phyloP scores from a whole-genome alignment of 2,329 filamentous ascomycete genomes.

The Hypoxylon sp. region DNA sequence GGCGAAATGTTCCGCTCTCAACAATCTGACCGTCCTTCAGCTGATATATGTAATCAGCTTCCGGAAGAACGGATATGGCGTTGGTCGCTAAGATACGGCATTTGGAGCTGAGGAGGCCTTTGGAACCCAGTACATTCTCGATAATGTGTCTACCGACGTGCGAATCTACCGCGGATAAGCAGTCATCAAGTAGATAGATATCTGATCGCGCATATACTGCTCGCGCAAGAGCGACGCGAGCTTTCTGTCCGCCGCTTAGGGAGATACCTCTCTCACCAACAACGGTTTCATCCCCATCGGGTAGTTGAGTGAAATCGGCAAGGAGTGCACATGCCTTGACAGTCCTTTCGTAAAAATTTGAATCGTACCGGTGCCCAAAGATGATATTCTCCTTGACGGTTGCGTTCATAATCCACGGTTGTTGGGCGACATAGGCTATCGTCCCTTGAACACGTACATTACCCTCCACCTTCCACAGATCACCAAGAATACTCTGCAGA shows the following conservation, averaged over 20 bases:
- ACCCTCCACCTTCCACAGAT: constrained; percentile 90
- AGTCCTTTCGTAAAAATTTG: constrained; percentile 93
- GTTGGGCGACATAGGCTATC: constrained; percentile 92
- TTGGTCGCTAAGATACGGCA: constrained; percentile 96
- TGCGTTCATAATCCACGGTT: constrained; percentile 97
- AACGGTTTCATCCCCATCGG: constrained; percentile 95
- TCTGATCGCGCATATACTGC: constrained; percentile 98
- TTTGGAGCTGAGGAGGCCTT: constrained; percentile 86
- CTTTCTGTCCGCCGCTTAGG: constrained; percentile 95
- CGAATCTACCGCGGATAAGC: constrained; percentile 96
- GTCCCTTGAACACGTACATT: constrained; percentile 85
- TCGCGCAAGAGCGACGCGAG: constrained; percentile 89
- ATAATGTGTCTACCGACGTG: constrained; percentile 97
- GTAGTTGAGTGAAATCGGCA: constrained; percentile 92
- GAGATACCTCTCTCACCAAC: constrained; percentile 98
- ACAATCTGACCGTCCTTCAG: constrained; percentile 86
- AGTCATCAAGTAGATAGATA: constrained; percentile 94
- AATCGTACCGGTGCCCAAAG: constrained; percentile 94
- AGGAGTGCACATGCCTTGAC: constrained; percentile 90
- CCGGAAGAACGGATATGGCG: constrained; percentile 89
- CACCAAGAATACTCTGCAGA: constrained; percentile 88
- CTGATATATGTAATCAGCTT: constrained; percentile 90
- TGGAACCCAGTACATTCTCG: constrained; percentile 89
- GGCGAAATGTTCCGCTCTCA: constrained; percentile 90
- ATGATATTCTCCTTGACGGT: constrained; percentile 97